phyloP scores from a whole-genome alignment of 805 yeast genomes.

The Starmerella potacharoeniae region DNA sequence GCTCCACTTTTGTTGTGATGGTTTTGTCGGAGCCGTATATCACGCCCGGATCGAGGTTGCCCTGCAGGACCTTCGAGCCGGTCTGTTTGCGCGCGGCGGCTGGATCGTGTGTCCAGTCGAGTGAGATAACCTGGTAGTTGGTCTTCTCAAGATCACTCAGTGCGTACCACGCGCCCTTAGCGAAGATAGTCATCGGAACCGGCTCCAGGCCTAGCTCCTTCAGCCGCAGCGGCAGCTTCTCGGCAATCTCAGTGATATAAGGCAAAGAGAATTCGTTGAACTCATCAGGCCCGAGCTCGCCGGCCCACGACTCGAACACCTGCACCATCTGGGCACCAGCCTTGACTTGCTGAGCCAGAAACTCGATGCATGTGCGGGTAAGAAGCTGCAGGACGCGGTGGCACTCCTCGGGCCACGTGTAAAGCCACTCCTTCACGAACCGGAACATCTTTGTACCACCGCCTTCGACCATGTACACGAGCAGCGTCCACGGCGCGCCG shows the following conservation, averaged over 20 bases:
- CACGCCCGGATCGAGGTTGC: constrained; percentile 90
- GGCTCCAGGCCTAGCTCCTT: constrained; percentile 60
- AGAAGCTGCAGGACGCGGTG: constrained; percentile 61
- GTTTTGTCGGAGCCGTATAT: constrained; percentile 82
- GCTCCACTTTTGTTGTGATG: constrained; percentile 68
- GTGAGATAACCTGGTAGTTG: constrained; percentile 78
- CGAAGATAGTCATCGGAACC: constrained; percentile 81
- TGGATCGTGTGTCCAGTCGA: constrained; percentile 87
- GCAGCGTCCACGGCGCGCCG: constrained; percentile 96
- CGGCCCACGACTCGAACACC: constrained; percentile 96
- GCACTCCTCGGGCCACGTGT: constrained; percentile 60
- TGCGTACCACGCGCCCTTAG: constrained; percentile 97
- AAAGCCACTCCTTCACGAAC: constrained; percentile 86
- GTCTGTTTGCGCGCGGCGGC: constrained; percentile 56
- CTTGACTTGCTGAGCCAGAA: constrained; percentile 82
- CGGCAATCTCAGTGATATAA: constrained; percentile 64
- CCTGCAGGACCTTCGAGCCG: constrained; percentile 63
- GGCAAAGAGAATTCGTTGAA: constrained; percentile 84
- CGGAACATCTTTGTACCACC: constrained; percentile 89
- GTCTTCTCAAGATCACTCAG: constrained; percentile 58
- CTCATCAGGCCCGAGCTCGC: constrained; percentile 85
- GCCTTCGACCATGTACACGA: constrained; percentile 96
- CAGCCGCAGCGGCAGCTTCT: constrained; percentile 56
- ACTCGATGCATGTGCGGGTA: constrained; percentile 83
- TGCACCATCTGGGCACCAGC: constrained; percentile 99